These are phyloP conservation scores for Suillus luteus DNA, from an alignment of 768 basidiomycete genomes.

Conservation along the genomic window DNA sequence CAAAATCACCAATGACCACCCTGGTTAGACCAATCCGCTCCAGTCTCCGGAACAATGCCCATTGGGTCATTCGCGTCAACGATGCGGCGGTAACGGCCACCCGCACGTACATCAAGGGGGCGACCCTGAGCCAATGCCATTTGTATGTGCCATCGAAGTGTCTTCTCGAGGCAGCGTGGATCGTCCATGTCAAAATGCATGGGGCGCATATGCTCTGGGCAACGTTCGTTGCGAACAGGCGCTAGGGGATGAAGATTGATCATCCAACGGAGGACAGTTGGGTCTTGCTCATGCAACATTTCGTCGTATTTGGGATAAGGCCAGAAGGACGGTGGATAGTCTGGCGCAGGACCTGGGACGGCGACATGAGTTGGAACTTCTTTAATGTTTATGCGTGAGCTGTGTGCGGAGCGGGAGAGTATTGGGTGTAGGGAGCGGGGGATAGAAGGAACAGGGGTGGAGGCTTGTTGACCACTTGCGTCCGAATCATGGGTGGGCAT, in stretches of 20 bases:
- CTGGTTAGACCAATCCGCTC: too few species aligned
- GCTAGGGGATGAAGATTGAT: constrained; percentile 9
- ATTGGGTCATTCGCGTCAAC: constrained; percentile 3
- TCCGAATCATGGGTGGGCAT: not conserved
- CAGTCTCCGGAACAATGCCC: constrained; percentile 16
- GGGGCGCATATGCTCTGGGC: constrained; percentile 10
- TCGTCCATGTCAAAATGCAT: constrained; percentile 16
- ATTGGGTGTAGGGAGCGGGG: too few species aligned
- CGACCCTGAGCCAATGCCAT: constrained; percentile 13
- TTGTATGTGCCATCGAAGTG: constrained; percentile 1
- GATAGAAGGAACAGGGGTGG: not conserved
- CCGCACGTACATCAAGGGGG: constrained; percentile 15
- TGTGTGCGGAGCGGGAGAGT: too few species aligned
- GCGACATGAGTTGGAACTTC: too few species aligned
- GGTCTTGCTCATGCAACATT: constrained; percentile 1
- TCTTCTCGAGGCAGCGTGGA: too few species aligned
- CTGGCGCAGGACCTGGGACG: too few species aligned
- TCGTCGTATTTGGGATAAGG: not conserved
- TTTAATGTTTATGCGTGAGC: too few species aligned
- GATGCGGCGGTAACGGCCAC: constrained; percentile 12
- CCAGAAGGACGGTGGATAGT: not conserved
- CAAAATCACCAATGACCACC: not conserved
- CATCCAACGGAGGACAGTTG: not conserved
- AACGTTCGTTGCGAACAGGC: not conserved
- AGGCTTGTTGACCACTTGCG: not conserved